Percentiles rank a stretch among this genome's conserved stretches.
Conservation (phyloP, 208 protist genomes). For the Blastocrithidia nonstop region DNA sequence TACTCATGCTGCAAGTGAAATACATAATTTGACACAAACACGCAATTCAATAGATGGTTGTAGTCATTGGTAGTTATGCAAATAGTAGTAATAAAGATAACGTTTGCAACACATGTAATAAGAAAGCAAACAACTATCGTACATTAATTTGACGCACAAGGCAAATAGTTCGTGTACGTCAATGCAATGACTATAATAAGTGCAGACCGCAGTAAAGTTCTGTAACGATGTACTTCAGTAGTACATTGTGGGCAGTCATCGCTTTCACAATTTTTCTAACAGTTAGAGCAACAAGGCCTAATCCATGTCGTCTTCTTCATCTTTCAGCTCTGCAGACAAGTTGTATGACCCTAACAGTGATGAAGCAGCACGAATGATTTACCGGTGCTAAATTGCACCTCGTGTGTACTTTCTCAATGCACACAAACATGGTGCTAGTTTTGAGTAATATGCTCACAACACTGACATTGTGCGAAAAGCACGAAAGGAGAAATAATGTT, state of each 20-base stretch:
- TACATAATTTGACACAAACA: neutral
- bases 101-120: neutral
- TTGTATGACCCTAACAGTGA: constrained; percentile 34
- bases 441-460: no score
- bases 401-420: constrained; percentile 52
- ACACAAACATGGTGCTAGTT: no score
- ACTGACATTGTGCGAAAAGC: no score
- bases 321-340: constrained; percentile 14
- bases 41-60: neutral
- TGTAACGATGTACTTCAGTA: constrained; percentile 29
- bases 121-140: neutral
- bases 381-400: constrained; percentile 44
- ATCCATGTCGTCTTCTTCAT: neutral
- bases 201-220: constrained; percentile 9
- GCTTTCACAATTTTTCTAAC: constrained; percentile 82
- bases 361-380: constrained; percentile 46
- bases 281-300: constrained; percentile 13
- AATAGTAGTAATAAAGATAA: constrained; percentile 2
- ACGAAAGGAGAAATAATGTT: no score
- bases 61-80: neutral
- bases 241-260: constrained; percentile 41
- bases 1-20: constrained; percentile 3
- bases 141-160: neutral
- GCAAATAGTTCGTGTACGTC: no score
- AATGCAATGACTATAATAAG: no score